Evolutionary conservation across 2,329 filamentous ascomycete species (phyloP).

Genomic region (Delphinella strobiligena): DNA sequence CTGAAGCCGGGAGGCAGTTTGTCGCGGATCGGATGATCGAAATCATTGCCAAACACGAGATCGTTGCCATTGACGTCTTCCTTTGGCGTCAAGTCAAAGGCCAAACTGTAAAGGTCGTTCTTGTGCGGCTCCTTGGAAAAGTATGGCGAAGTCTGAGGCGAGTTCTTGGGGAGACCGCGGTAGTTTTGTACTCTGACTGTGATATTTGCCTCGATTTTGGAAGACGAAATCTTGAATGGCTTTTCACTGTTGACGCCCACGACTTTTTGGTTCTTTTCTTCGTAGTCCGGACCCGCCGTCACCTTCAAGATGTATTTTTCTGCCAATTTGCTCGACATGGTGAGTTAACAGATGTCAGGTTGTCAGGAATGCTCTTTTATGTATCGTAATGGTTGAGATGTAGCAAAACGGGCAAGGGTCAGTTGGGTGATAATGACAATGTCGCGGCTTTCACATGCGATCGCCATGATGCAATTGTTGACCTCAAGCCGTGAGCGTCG

Average conservation of each 20-base stretch:
- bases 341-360: too few species aligned
- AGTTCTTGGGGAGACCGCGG: constrained; percentile 55
- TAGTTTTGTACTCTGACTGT: constrained; percentile 62
- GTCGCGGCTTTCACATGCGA: too few species aligned
- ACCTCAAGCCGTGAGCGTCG: too few species aligned
- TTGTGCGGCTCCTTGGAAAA: constrained; percentile 60
- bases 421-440: too few species aligned
- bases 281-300: constrained; percentile 69
- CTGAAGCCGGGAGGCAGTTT: constrained; percentile 76
- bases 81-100: constrained; percentile 67
- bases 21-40: constrained; percentile 80
- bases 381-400: too few species aligned
- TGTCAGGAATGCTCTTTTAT: too few species aligned
- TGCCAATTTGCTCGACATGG: too few species aligned
- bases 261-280: constrained; percentile 54
- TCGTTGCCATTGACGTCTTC: constrained; percentile 52
- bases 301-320: constrained; percentile 70
- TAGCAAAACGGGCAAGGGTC: too few species aligned
- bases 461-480: too few species aligned
- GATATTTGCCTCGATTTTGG: constrained; percentile 54
- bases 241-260: constrained; percentile 64
- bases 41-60: constrained; percentile 90
- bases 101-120: constrained; percentile 74
- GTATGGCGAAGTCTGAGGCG: constrained; percentile 62
- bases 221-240: constrained; percentile 50